phyloP scores from a whole-genome alignment of 73 alveolate species.

The Paramecium bursaria region DNA sequence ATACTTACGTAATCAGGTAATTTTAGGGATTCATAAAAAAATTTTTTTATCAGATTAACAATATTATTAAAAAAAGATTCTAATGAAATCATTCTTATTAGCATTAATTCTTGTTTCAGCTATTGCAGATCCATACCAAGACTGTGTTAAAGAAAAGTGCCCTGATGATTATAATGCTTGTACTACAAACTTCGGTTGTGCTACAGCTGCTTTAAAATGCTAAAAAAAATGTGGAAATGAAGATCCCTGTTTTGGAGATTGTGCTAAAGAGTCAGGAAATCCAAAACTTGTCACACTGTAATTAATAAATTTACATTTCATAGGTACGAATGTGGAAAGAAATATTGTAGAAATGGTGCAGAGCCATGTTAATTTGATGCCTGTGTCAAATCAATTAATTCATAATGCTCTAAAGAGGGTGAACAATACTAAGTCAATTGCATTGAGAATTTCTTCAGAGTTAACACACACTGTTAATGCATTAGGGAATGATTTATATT shows the following conservation, averaged over 20 bases:
- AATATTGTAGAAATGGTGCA: neutral
- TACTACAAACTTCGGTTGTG: slow-evolving; percentile 48
- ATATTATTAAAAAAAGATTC: too few species aligned
- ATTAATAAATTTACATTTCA: neutral
- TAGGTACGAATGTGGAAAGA: neutral
- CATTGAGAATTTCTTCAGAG: too few species aligned
- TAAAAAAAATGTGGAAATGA: slow-evolving; percentile 33
- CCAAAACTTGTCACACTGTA: slow-evolving; percentile 36
- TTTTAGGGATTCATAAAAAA: too few species aligned
- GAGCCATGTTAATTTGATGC: too few species aligned
- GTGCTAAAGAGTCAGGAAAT: slow-evolving; percentile 35
- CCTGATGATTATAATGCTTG: slow-evolving; percentile 50
- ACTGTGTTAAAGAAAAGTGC: slow-evolving; percentile 56
- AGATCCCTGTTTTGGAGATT: slow-evolving; percentile 12
- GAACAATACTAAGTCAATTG: too few species aligned
- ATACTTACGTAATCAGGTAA: too few species aligned
- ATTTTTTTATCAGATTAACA: too few species aligned
- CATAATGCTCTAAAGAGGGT: too few species aligned
- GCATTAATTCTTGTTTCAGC: slow-evolving; percentile 19
- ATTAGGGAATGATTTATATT: too few species aligned
- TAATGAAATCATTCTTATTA: slow-evolving; percentile 37
- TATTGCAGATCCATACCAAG: slow-evolving; percentile 40
- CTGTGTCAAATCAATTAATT: too few species aligned
- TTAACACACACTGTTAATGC: too few species aligned
- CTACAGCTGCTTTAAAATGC: slow-evolving; percentile 51